Evolutionary conservation across 1,284 basidiomycete species (phyloP), one percentile per base, ranked within the genome.

Genomic region (Afroboletus lepidellus): DNA sequence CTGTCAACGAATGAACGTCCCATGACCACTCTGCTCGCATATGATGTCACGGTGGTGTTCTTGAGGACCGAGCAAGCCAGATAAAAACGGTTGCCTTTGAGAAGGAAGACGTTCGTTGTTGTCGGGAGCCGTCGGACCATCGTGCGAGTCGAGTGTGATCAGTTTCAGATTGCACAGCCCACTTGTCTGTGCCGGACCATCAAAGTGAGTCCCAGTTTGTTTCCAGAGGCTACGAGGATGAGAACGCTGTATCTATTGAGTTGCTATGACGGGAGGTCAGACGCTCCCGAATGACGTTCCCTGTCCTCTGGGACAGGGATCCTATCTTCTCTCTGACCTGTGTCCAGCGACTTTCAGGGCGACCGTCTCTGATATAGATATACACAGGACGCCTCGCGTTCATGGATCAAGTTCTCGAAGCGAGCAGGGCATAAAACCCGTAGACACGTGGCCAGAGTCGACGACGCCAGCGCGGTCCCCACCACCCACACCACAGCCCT

Each of bases 301-400:
- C 54, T 29, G 54, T 53, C 52, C 2, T 16, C 11, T 7, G 5
- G 13, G 43, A 42, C 54, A 29, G 62, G 62, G 57, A 54, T 24
- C 3, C 8, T 51, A 67, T 67, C 66, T 67, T 67, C 66, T 67
- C 69, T 71, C 69, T 71, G 66, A 67, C 37, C 12, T 54, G 34
- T 27, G 42, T n/a, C 32, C 20, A 13, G 24, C 34, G 30, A 46
- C 24, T 41, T 39, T 8, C 21, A n/a, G n/a, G n/a, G n/a, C 12
- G 20, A 24, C 23, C 21, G 15, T 39, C 38, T 21, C 37, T 39
- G 12, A 39, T 7, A 5, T 37, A 8, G 2, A 37, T 23, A 23
- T 16, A 2, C 12, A 27, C 20, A 41, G 39, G 24, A 29, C n/a
- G 16, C 41, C 13, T 41, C 41, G 16, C 18, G 8, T 27, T 41